Percentiles rank a stretch among this genome's conserved stretches.
These are phyloP conservation scores for Boeremia lycopersici DNA, from an alignment of 2,329 filamentous ascomycete genomes.

Conservation along the genomic window DNA sequence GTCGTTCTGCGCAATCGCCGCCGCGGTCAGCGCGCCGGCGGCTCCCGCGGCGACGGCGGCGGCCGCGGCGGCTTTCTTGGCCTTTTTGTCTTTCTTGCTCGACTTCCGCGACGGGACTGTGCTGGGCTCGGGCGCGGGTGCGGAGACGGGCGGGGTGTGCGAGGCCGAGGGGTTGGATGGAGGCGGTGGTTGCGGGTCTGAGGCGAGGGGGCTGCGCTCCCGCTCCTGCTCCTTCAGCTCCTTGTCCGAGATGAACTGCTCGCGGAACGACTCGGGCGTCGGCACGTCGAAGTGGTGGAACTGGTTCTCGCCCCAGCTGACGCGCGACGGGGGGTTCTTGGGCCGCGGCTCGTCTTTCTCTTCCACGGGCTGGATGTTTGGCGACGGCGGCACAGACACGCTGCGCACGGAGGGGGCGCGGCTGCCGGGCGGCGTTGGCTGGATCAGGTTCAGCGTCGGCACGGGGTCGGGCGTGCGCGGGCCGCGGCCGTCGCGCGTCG, in stretches of 20 bases:
- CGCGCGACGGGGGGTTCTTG: constrained; percentile 42
- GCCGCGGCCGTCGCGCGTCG: constrained; percentile 49
- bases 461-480: constrained; percentile 51
- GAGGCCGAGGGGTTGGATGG: too few relatives aligned
- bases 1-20: constrained; percentile 27
- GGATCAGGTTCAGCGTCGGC: constrained; percentile 61
- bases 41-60: constrained; percentile 23
- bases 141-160: too few relatives aligned
- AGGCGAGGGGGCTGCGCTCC: too few relatives aligned
- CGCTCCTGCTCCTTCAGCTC: constrained; percentile 33
- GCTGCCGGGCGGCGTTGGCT: constrained; percentile 64
- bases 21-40: constrained; percentile 24
- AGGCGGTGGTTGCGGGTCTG: too few relatives aligned
- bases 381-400: constrained; percentile 44
- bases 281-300: constrained; percentile 55
- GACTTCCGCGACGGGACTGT: constrained; percentile 35
- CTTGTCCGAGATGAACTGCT: constrained; percentile 43
- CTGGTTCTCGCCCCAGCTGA: constrained; percentile 56
- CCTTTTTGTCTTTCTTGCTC: constrained; percentile 43
- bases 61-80: constrained; percentile 29
- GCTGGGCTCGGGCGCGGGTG: background rate
- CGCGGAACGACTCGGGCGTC: constrained; percentile 52
- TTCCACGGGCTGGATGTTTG: constrained; percentile 37
- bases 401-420: constrained; percentile 47
- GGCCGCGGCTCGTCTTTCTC: constrained; percentile 31